These are phyloP conservation scores for Kregervanrija delftensis DNA, from an alignment of 805 yeast genomes.

Conservation along the genomic window DNA sequence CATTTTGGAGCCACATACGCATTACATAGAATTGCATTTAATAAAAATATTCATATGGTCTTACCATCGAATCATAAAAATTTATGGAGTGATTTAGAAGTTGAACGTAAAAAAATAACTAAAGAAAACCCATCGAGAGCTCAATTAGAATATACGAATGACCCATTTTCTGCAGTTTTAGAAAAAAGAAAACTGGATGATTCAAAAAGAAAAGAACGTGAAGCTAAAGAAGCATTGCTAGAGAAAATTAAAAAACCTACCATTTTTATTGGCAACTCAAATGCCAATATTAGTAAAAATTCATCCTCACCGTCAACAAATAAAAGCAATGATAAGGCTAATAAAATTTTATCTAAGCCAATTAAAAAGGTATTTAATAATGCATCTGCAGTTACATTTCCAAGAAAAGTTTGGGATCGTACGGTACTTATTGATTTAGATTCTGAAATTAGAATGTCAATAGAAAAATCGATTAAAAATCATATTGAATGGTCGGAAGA, in stretches of 20 bases:
- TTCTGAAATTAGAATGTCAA: conserved; percentile 50
- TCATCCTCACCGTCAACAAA: no score
- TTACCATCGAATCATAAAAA: conserved; percentile 76
- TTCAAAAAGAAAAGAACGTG: conserved; percentile 38
- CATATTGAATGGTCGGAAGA: conserved; percentile 49
- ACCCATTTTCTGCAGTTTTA: conserved; percentile 70
- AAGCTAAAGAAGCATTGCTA: conserved; percentile 39
- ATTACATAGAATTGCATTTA: conserved; percentile 68
- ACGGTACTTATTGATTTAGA: conserved; percentile 66
- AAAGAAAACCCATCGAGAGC: conserved; percentile 42
- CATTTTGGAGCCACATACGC: conserved; percentile 89
- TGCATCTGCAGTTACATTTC: conserved; percentile 24
- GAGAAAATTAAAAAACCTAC: conserved; percentile 45
- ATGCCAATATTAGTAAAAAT: no score
- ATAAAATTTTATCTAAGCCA: background rate
- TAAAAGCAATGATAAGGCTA: background rate
- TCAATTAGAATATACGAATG: conserved; percentile 48
- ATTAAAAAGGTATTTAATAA: no score
- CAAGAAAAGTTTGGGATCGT: conserved; percentile 60
- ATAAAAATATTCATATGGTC: conserved; percentile 80
- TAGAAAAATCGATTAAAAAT: conserved; percentile 54
- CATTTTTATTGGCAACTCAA: conserved; percentile 27
- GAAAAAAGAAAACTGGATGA: conserved; percentile 45
- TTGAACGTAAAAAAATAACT: conserved; percentile 42
- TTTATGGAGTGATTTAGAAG: conserved; percentile 71